Evolutionary conservation across 1,139 yeast genomes (phyloP), one percentile per base, ranked within the genome.

Genomic region (Hanseniaspora sp.): DNA sequence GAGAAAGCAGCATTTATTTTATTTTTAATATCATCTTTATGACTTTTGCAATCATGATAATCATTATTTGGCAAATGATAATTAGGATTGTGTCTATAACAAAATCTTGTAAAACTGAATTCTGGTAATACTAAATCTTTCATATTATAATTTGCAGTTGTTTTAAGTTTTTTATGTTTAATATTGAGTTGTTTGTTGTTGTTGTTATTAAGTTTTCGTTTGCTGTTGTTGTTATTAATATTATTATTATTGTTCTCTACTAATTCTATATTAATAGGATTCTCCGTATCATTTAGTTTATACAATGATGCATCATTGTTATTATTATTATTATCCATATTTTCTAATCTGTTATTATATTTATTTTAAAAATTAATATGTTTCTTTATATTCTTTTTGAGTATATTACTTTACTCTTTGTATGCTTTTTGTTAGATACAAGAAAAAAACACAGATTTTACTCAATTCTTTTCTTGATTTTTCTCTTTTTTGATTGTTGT

Each of bases 81-180:
- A 56, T 85, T 92, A 5, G 97, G 97, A 63, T 90, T 86, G 68
- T 90, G 97, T 55, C 97, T 74, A 67, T 90, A 90, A 66, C 97
- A 90, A 68, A 79, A 88, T 60, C 77, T 75, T 61, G 62, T 63
- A 47, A 64, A 60, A 49, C 64, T 66, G 48, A 59, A 66, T 55
- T 61, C 60, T 23, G 69, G 70, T 46, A 63, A 52, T 29, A 47
- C 45, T n/a, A 48, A 30, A 6, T 28, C 44, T 37, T 53, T 38
- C 54, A 45, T 55, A 11, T 40, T 48, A 23, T 34, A 41, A 3
- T 43, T 37, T 28, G n/a, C 7, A 13, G 45, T 45, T 7, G 47
- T 15, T 35, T 54, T 44, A 8, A 43, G 35, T 29, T 52, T 46
- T n/a, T 38, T 33, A n/a, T 3, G 7, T 12, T 28, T 28, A 5